Percentiles rank a stretch among this genome's conserved stretches.
Conservation (phyloP, 441 rosid species). For the Aleurites moluccanus region DNA sequence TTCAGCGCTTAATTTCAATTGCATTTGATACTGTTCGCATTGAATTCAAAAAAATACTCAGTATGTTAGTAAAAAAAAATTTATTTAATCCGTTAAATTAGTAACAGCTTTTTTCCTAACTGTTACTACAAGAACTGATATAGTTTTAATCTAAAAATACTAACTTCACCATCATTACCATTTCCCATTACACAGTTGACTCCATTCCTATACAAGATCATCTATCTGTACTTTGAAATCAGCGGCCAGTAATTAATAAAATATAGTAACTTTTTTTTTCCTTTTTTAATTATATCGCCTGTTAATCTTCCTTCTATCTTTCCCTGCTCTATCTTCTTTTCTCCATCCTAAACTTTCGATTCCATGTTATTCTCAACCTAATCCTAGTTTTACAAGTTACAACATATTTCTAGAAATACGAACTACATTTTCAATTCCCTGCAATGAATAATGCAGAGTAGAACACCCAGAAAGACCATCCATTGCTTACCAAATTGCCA, state of each 20-base stretch:
- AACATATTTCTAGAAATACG: not conserved
- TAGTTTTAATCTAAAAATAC: not conserved
- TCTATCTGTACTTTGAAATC: not conserved
- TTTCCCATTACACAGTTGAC: not conserved
- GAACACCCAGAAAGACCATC: not conserved
- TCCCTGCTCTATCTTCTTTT: not conserved
- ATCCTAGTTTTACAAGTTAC: not conserved
- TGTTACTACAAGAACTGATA: not conserved
- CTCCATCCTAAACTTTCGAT: not conserved
- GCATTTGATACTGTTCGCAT: not conserved
- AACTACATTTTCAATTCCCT: not conserved
- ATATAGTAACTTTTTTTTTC: not conserved
- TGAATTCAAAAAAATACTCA: not conserved
- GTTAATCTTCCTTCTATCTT: not conserved
- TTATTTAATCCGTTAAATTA: not conserved
- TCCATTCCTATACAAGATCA: not conserved
- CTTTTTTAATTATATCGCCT: not conserved
- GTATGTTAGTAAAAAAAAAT: not conserved
- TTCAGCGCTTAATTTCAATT: not conserved
- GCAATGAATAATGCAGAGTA: conserved; percentile 4
- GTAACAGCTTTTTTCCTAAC: not conserved
- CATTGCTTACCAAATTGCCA: conserved; percentile 1
- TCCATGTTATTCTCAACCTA: not conserved
- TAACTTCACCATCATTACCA: not conserved
- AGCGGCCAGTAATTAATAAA: not conserved